phyloP scores from a whole-genome alignment of 495 filamentous ascomycete genomes.

The Aspergillus indologenus region DNA sequence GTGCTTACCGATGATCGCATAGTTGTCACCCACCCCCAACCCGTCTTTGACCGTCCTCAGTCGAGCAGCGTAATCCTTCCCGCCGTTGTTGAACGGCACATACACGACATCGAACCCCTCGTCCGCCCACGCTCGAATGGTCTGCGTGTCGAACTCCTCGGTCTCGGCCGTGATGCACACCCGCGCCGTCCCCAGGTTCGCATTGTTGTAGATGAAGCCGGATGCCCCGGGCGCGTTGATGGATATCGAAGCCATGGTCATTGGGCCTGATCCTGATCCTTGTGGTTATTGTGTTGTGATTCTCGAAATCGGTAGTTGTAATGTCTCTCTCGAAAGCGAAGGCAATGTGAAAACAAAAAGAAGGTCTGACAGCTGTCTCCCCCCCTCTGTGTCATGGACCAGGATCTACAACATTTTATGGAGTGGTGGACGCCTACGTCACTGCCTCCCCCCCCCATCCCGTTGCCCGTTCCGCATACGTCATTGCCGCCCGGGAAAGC shows the following conservation, averaged over 20 bases:
- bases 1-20: constrained; percentile 46
- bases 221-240: constrained; percentile 37
- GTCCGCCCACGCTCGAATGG: constrained; percentile 56
- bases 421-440: neutral
- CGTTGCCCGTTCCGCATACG: neutral
- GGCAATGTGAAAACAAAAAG: neutral
- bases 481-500: neutral
- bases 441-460: neutral
- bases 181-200: constrained; percentile 43
- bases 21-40: constrained; percentile 48
- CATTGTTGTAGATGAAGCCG: constrained; percentile 42
- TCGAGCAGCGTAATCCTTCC: constrained; percentile 50
- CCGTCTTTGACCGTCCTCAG: constrained; percentile 45
- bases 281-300: neutral
- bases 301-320: neutral
- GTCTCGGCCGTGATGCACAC: constrained; percentile 64
- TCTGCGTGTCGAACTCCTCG: constrained; percentile 57
- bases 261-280: neutral
- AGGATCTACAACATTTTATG: neutral
- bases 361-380: neutral
- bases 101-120: constrained; percentile 68
- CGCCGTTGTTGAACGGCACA: constrained; percentile 51
- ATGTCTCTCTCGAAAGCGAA: neutral
- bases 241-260: constrained; percentile 42
- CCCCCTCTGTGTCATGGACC: neutral